Conservation (phyloP, 352 stramenopile species). For the Pythium grandisporangium region DNA sequence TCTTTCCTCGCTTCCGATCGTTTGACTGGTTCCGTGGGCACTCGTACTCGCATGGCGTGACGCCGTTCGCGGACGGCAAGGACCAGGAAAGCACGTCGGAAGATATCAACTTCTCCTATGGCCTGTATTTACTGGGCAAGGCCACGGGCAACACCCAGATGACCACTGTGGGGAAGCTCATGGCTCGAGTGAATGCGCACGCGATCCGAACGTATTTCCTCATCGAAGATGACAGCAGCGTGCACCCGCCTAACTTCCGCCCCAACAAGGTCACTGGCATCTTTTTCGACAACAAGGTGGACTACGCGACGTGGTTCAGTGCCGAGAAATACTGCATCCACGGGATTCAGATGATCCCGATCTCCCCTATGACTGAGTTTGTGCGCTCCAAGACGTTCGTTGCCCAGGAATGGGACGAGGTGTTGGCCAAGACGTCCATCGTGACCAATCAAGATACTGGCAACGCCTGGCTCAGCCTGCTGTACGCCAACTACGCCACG, state of each 20-base stretch:
- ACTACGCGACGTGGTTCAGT: slow-evolving; percentile 65
- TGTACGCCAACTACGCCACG: slow-evolving; percentile 40
- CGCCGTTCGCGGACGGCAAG: slow-evolving; percentile 47
- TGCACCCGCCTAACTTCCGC: slow-evolving; percentile 36
- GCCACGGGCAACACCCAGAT: slow-evolving; percentile 25
- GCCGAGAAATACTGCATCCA: slow-evolving; percentile 51
- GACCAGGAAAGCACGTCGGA: slow-evolving; percentile 63
- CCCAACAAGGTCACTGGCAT: slow-evolving; percentile 61
- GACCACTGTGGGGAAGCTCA: slow-evolving; percentile 26
- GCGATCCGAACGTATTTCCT: slow-evolving; percentile 60
- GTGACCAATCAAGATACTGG: slow-evolving; percentile 24
- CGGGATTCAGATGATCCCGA: slow-evolving; percentile 52
- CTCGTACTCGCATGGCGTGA: slow-evolving; percentile 64
- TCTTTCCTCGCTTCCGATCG: slow-evolving; percentile 40
- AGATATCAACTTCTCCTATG: slow-evolving; percentile 49
- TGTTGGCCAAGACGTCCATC: slow-evolving; percentile 28
- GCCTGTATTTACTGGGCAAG: slow-evolving; percentile 35
- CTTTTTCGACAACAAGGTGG: slow-evolving; percentile 70
- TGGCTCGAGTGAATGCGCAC: slow-evolving; percentile 37
- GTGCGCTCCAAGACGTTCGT: slow-evolving; percentile 41
- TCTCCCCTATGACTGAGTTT: slow-evolving; percentile 37
- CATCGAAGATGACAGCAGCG: slow-evolving; percentile 26
- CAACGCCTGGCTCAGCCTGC: slow-evolving; percentile 36
- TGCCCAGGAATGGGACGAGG: slow-evolving; percentile 31
- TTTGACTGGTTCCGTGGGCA: slow-evolving; percentile 68